Conservation (phyloP, 2,329 filamentous ascomycete species). For the Ascochyta koolunga region DNA sequence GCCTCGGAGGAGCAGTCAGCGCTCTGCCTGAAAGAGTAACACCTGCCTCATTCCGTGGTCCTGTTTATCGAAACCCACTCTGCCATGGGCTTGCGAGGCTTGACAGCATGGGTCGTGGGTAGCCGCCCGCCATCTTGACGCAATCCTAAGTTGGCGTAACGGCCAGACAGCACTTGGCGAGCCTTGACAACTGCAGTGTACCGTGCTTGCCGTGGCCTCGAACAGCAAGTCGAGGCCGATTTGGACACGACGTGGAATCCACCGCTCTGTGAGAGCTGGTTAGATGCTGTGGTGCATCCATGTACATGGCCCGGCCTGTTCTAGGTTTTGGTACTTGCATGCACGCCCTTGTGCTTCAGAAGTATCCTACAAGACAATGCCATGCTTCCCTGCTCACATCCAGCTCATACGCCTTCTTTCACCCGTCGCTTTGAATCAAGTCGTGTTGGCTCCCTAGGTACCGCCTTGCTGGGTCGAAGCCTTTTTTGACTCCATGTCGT, state of each 20-base stretch:
- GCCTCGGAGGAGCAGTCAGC: conserved; percentile 15
- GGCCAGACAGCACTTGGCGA: background rate
- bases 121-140: background rate
- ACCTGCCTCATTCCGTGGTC: conserved; percentile 4
- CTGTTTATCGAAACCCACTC: conserved; percentile 11
- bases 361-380: conserved; percentile 2
- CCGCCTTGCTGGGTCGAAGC: too few species aligned
- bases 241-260: background rate
- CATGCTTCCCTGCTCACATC: background rate
- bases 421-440: too few species aligned
- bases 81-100: conserved; percentile 11
- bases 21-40: conserved; percentile 7
- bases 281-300: background rate
- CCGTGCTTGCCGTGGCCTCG: conserved; percentile 2
- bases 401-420: too few species aligned
- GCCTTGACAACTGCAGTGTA: background rate
- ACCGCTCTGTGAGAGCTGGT: background rate
- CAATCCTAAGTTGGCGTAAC: background rate
- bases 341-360: background rate
- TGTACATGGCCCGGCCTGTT: background rate
- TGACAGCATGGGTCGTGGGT: too few species aligned
- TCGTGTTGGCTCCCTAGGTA: too few species aligned
- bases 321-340: conserved; percentile 13
- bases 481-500: too few species aligned
- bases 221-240: background rate